phyloP scores from a whole-genome alignment of 306 rosid species.

The Citrullus mucosospermus region DNA sequence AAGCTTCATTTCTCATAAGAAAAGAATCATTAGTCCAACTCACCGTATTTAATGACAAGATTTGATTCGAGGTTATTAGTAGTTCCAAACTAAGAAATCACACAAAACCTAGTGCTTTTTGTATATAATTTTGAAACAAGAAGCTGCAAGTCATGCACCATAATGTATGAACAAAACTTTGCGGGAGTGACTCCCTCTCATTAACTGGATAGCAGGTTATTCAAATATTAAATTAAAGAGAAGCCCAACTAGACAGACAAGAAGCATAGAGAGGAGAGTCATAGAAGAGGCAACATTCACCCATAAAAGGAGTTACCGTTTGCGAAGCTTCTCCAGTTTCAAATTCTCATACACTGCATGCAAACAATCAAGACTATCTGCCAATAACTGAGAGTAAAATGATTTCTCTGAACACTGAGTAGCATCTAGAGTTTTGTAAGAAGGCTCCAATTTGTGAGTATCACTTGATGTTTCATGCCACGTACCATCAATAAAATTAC shows the following conservation, averaged over 20 bases:
- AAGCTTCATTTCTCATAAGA: background rate
- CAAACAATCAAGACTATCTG: conserved; percentile 65
- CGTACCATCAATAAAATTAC: conserved; percentile 31
- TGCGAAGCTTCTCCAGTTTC: conserved; percentile 84
- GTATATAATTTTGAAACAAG: background rate
- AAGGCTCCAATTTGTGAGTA: conserved; percentile 20
- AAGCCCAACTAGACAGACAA: background rate
- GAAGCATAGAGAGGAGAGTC: background rate
- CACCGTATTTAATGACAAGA: background rate
- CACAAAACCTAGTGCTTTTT: background rate
- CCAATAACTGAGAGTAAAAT: conserved; percentile 45
- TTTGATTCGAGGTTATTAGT: background rate
- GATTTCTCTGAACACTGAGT: conserved; percentile 27
- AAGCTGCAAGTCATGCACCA: background rate
- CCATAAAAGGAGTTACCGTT: conserved; percentile 28
- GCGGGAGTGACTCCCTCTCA: background rate
- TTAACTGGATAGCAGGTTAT: background rate
- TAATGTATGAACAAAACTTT: background rate
- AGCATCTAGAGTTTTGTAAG: conserved; percentile 14
- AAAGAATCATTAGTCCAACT: background rate
- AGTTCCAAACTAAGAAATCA: background rate
- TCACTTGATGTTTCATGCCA: conserved; percentile 26
- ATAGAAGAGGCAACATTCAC: background rate
- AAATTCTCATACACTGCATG: conserved; percentile 90
- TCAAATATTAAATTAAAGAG: background rate